Evolutionary conservation across 139 green algal species (phyloP), one percentile per base, ranked within the genome.

Genomic region (Chlamydomonas sphaeroides): DNA sequence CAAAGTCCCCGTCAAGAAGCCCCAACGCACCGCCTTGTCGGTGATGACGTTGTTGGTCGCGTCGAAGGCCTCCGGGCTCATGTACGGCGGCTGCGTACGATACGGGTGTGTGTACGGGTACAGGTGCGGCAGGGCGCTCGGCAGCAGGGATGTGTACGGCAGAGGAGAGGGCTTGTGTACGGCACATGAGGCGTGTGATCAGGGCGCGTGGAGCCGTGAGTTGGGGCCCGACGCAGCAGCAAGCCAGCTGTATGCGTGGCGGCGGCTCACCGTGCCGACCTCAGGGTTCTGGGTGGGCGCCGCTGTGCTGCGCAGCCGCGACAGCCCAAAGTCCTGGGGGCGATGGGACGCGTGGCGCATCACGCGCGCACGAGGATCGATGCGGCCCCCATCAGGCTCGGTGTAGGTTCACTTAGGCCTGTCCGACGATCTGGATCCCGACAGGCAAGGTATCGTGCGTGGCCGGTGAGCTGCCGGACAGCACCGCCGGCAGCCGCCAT

Each of bases 241-340:
- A 26, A 28, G 51, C 51, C 14, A 17, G 15, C 51, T 30, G 4
- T 17, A 25, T 30, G 20, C 15, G 4, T 25, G 4, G 18, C 51
- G 51, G 15, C 17, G 30, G 25, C 71, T 38, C 71, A 79, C 71
- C 56, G 73, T 80, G 0, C 39, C 73, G 26, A 39, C 73, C 39
- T 80, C 73, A 10, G 59, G 57, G 39, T 80, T 61, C 25, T 23
- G 23, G 7, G 71, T 79, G 25, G 53, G 20, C 53, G 65, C 17
- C 21, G 68, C 71, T 26, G 57, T 80, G 57, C 21, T 68, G 15
- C 73, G 38, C 56, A 80, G 33, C 8, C 73, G 51, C 15, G 73
- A 80, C 18, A 80, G 65, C 56, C 73, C 73, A 41, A 80, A 80
- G 57, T 80, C 73, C 71, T 79, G 71, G 1, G 17, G 68, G 3